Evolutionary conservation across 345 rosid species (phyloP).

Genomic region (Eutrema japonicum): DNA sequence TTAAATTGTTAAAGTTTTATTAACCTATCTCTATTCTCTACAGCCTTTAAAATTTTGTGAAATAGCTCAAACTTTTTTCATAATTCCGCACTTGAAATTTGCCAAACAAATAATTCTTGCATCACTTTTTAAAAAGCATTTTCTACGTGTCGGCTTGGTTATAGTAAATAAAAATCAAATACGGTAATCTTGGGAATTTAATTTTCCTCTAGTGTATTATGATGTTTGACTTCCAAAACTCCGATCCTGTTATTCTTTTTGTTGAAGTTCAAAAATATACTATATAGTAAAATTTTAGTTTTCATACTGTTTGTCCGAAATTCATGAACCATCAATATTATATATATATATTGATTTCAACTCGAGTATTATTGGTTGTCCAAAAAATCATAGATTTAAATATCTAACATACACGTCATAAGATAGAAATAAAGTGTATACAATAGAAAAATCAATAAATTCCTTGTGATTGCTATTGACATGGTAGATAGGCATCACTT

Average conservation of each 20-base stretch:
- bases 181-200: background rate
- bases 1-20: slow-evolving; percentile 14
- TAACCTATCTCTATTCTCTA: background rate
- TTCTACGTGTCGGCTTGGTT: slow-evolving; percentile 12
- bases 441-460: background rate
- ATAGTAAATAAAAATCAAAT: background rate
- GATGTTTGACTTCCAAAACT: slow-evolving; percentile 14
- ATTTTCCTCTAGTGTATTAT: background rate
- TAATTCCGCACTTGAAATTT: slow-evolving; percentile 29
- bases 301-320: background rate
- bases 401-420: too few species aligned
- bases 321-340: background rate
- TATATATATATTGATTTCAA: too few species aligned
- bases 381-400: too few species aligned
- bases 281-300: background rate
- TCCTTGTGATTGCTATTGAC: slow-evolving; percentile 9
- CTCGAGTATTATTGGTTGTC: too few species aligned
- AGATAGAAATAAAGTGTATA: background rate
- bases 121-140: background rate
- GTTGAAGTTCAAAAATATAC: background rate
- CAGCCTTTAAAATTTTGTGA: background rate
- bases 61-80: slow-evolving; percentile 4
- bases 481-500: slow-evolving; percentile 11
- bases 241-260: background rate
- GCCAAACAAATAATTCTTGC: slow-evolving; percentile 8